Conservation (phyloP, 805 yeast genomes). For the Nakazawaea laoshanensis region DNA sequence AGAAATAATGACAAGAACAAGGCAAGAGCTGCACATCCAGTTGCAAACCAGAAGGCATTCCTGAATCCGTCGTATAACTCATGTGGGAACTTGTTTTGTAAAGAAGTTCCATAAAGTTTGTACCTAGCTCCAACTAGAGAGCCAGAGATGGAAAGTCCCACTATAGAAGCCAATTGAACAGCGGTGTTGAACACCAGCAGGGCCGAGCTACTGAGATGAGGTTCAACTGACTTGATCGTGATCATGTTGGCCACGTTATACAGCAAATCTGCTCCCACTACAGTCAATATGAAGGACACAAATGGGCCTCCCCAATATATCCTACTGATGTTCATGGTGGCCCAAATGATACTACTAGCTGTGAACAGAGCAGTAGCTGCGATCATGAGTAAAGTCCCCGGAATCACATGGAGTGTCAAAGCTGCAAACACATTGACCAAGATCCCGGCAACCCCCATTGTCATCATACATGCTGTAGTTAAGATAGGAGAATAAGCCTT, state of each 20-base stretch:
- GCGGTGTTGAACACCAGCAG: conserved; percentile 41
- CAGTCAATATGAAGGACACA: conserved; percentile 30
- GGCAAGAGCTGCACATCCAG: conserved; percentile 24
- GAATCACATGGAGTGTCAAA: conserved; percentile 32
- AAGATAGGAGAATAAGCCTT: conserved; percentile 27
- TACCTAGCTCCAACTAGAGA: conserved; percentile 28
- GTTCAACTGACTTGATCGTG: conserved; percentile 30
- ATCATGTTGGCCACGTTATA: conserved; percentile 37
- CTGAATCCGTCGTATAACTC: conserved; percentile 24
- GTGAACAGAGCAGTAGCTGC: conserved; percentile 27
- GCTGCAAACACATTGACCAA: conserved; percentile 38
- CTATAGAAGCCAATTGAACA: conserved; percentile 29
- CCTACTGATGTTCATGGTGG: conserved; percentile 24
- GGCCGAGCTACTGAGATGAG: conserved; percentile 32
- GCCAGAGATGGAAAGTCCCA: conserved; percentile 33
- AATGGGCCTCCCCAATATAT: conserved; percentile 38
- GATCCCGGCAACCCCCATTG: conserved; percentile 34
- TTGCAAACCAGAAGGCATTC: conserved; percentile 30
- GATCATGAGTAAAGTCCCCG: conserved; percentile 28
- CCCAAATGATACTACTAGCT: conserved; percentile 31
- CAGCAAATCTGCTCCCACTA: conserved; percentile 38
- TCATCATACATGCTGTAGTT: conserved; percentile 33
- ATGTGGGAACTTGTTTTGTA: conserved; percentile 14
- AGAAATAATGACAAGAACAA: conserved; percentile 23
- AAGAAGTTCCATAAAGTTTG: conserved; percentile 21